phyloP scores from a whole-genome alignment of 148 eudicot genomes.

The Nepenthes mirabilis region DNA sequence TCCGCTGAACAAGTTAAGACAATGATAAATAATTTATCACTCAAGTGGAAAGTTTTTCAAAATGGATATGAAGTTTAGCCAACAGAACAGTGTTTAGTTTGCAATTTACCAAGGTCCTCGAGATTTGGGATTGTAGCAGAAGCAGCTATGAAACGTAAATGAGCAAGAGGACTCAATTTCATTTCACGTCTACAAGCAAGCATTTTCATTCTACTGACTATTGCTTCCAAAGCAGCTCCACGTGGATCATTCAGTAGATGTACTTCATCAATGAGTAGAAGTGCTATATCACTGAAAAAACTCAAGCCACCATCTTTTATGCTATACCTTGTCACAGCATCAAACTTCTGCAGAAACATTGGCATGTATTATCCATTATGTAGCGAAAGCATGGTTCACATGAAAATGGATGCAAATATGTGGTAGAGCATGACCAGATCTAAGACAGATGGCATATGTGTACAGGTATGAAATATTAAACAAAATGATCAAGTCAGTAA shows the following conservation, averaged over 20 bases:
- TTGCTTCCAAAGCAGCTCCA: conserved; percentile 97
- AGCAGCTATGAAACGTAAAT: conserved; percentile 75
- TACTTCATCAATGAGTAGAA: conserved; percentile 93
- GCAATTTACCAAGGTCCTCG: conserved; percentile 66
- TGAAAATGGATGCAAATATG: conserved; percentile 2
- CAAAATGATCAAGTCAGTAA: neutral
- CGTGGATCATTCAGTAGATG: conserved; percentile 95
- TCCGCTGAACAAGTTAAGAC: conserved; percentile 49
- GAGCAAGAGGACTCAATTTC: conserved; percentile 61
- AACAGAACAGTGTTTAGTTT: conserved; percentile 3
- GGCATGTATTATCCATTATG: conserved; percentile 7
- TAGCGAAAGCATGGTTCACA: conserved; percentile 3
- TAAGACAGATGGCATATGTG: too few species aligned
- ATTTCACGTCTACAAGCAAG: conserved; percentile 67
- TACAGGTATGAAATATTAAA: neutral
- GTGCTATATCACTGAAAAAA: conserved; percentile 94
- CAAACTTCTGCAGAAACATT: conserved; percentile 64
- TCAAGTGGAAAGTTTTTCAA: neutral
- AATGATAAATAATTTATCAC: neutral
- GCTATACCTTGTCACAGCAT: conserved; percentile 91
- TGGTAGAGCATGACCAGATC: neutral
- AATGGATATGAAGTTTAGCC: neutral
- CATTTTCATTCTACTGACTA: conserved; percentile 94
- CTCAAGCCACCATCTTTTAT: conserved; percentile 87
- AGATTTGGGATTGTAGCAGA: conserved; percentile 98